Evolutionary conservation across 2,329 filamentous ascomycete species (phyloP), one percentile per base, ranked within the genome.

Genomic region (Trichoderma asperellum): DNA sequence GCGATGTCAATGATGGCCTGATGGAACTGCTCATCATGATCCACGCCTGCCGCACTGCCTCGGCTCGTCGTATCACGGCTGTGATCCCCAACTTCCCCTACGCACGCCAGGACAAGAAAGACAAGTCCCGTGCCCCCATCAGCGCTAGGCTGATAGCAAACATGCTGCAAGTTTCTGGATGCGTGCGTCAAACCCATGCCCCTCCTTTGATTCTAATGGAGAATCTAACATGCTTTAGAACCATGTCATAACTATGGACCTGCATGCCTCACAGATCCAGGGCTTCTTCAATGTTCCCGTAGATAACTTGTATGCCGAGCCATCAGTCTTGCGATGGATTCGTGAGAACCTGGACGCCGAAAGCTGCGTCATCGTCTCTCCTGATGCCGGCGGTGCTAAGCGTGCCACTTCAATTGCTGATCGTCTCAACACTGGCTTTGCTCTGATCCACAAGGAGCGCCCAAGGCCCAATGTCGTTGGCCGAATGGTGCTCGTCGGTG

Each of bases 11-110:
- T 82, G 95, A 98, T 80, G 94, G 94, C 61, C 87, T 99, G 70
- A 98, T 99, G 95, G 95, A 99, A 82, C 88, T 98, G 47, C 88
- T 98, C 74, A 97, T 98, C 82, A 97, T 97, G 90, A 96, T 97
- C 81, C 96, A 97, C 78, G 95, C 95, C 72, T 97, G 95, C 86
- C 83, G 84, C 55, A 86, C 84, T 37, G 85, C 85, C 43, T 84
- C 82, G 56, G 95, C 95, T 14, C 90, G 94, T 73, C 92, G 95
- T 73, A 97, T 98, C 82, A 97, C 95, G 27, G 95, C 94, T 72
- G 93, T 97, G 73, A 92, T 97, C 63, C 95, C 95, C 74, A 97
- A 97, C 82, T 98, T 97, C 82, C 94, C 94, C 34, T 98, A 98
- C 78, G 94, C 95, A 16, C 90, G 95, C 61, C 95, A 98, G 82